phyloP scores from a whole-genome alignment of 1,284 basidiomycete species.

The Melampsora larici-populina region DNA sequence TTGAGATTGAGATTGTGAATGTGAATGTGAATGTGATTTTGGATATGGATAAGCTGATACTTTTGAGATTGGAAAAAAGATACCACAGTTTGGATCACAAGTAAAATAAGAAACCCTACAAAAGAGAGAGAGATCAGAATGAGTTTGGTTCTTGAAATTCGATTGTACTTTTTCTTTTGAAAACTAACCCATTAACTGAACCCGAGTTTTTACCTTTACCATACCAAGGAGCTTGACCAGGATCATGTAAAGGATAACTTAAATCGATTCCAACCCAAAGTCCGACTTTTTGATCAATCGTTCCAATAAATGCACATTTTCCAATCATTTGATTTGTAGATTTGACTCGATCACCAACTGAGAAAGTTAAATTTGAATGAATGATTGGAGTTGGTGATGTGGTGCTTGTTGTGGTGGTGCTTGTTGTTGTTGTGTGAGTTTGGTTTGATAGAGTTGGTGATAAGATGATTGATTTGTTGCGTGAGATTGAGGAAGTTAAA shows the following conservation, averaged over 20 bases:
- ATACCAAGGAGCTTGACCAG: neutral
- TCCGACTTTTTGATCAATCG: constrained; percentile 10
- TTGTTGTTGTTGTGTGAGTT: too few relatives aligned
- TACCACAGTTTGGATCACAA: constrained; percentile 16
- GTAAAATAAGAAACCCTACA: neutral
- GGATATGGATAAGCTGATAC: neutral
- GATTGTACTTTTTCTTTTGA: neutral
- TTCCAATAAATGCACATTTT: constrained; percentile 13
- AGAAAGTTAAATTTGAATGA: neutral
- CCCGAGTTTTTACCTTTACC: constrained; percentile 38
- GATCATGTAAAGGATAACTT: neutral
- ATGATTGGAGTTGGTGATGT: too few relatives aligned
- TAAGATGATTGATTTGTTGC: too few relatives aligned
- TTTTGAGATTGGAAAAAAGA: constrained; percentile 23
- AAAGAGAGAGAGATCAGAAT: neutral
- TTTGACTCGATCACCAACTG: constrained; percentile 16
- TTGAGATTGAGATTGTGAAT: neutral
- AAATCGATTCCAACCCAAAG: constrained; percentile 29
- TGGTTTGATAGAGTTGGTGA: too few relatives aligned
- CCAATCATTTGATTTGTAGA: constrained; percentile 24
- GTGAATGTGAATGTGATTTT: neutral
- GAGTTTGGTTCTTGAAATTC: neutral
- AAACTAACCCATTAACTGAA: constrained; percentile 26
- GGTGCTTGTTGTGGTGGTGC: too few relatives aligned
- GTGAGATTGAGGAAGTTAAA: too few relatives aligned